Conservation (phyloP, 345 rosid species). For the Pistacia vera region DNA sequence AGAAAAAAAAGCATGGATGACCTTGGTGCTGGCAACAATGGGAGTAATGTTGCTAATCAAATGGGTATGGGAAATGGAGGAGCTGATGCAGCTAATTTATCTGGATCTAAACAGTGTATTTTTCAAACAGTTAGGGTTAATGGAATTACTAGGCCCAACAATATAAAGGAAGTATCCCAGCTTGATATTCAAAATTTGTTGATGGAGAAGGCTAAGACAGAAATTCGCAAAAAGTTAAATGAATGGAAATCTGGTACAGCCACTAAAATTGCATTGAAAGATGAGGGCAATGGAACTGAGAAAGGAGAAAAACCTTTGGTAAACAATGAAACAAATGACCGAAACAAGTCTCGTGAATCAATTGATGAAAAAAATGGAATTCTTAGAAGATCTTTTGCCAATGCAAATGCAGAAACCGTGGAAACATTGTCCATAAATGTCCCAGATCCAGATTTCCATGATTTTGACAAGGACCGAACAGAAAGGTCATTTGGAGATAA, state of each 20-base stretch:
- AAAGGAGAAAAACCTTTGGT: conserved; percentile 23
- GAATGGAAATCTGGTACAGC: conserved; percentile 28
- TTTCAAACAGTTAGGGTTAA: conserved; percentile 27
- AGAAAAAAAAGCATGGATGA: conserved; percentile 55
- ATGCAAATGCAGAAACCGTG: conserved; percentile 30
- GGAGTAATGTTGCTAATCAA: conserved; percentile 30
- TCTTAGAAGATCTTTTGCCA: conserved; percentile 18
- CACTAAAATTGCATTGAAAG: conserved; percentile 26
- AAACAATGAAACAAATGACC: conserved; percentile 15
- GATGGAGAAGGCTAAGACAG: conserved; percentile 26
- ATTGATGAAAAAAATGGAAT: conserved; percentile 18
- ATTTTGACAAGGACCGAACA: conserved; percentile 64
- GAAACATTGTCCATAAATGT: conserved; percentile 49
- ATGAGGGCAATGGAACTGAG: conserved; percentile 19
- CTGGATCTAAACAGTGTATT: conserved; percentile 22
- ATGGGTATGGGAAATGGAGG: conserved; percentile 21
- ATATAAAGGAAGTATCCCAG: conserved; percentile 24
- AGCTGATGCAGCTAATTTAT: conserved; percentile 10
- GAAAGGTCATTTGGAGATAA: conserved; percentile 53
- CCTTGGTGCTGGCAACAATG: conserved; percentile 25
- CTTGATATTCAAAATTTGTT: conserved; percentile 31
- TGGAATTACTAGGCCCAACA: conserved; percentile 28
- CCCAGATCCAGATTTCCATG: conserved; percentile 65
- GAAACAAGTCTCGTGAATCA: conserved; percentile 11
- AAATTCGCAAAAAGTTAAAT: conserved; percentile 29